Evolutionary conservation across 192 early-diverging fungal genomes (phyloP).

Genomic region (Backusella macrospora): DNA sequence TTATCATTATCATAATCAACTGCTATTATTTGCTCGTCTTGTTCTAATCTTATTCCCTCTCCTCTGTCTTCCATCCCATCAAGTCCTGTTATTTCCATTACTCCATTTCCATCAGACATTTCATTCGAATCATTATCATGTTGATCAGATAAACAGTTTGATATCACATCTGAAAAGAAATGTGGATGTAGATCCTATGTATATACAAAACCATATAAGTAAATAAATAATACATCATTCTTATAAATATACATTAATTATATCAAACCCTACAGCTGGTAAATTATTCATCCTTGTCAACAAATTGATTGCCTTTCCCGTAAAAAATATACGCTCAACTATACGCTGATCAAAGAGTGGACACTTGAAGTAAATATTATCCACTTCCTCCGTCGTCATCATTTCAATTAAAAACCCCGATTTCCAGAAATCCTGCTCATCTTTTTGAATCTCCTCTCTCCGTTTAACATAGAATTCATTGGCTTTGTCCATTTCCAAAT

Average conservation of each 20-base stretch:
- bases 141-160: background rate
- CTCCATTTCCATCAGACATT: background rate
- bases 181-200: background rate
- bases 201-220: background rate
- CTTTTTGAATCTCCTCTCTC: background rate
- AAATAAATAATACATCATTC: background rate
- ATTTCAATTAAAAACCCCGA: slow-evolving; percentile 28
- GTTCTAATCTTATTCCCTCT: background rate
- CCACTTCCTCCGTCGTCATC: background rate
- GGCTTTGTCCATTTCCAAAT: slow-evolving; percentile 32
- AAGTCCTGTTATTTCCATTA: background rate
- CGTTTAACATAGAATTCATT: slow-evolving; percentile 41
- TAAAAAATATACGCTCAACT: slow-evolving; percentile 19
- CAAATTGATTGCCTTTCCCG: slow-evolving; percentile 13
- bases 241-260: background rate
- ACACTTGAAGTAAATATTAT: background rate
- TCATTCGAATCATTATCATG: background rate
- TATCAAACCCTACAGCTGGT: background rate
- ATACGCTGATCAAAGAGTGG: slow-evolving; percentile 9
- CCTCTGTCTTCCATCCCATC: background rate
- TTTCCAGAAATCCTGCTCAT: slow-evolving; percentile 35
- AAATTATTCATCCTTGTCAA: background rate
- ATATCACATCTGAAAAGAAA: slow-evolving; percentile 1
- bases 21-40: background rate
- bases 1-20: background rate